Evolutionary conservation across 2,329 filamentous ascomycete species (phyloP).

Genomic region (Aspergillus sergii): DNA sequence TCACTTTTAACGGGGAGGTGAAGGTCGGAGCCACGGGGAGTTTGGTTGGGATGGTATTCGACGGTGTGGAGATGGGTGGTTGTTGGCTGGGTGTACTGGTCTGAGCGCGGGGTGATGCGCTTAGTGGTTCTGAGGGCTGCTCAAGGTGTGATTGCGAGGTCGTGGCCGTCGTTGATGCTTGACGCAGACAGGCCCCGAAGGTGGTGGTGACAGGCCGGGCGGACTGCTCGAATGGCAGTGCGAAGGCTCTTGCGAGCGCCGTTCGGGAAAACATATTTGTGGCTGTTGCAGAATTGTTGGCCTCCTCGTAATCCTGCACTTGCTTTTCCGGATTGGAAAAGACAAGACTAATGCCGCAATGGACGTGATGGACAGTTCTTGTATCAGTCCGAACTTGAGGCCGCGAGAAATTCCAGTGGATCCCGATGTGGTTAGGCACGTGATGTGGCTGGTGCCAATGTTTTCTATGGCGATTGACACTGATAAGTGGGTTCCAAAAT

Average conservation of each 20-base stretch:
- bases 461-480: background rate
- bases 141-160: conserved; percentile 36
- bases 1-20: conserved; percentile 42
- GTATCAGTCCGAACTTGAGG: conserved; percentile 11
- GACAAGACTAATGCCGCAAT: conserved; percentile 12
- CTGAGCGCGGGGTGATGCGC: conserved; percentile 30
- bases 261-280: conserved; percentile 42
- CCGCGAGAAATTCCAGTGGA: conserved; percentile 37
- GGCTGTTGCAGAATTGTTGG: background rate
- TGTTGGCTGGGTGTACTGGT: conserved; percentile 21
- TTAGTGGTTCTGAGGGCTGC: conserved; percentile 33
- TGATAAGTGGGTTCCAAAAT: background rate
- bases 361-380: conserved; percentile 12
- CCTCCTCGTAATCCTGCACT: conserved; percentile 6
- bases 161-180: conserved; percentile 34
- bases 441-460: conserved; percentile 17
- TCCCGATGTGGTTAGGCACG: conserved; percentile 35
- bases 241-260: conserved; percentile 31
- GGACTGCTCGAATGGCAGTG: conserved; percentile 29
- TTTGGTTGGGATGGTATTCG: conserved; percentile 30
- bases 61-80: conserved; percentile 15
- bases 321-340: conserved; percentile 13
- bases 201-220: conserved; percentile 19
- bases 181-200: conserved; percentile 46
- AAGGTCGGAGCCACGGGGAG: conserved; percentile 43